These are phyloP conservation scores for Mortierella sp. DNA, from an alignment of 371 early-diverging fungal genomes.

Conservation along the genomic window DNA sequence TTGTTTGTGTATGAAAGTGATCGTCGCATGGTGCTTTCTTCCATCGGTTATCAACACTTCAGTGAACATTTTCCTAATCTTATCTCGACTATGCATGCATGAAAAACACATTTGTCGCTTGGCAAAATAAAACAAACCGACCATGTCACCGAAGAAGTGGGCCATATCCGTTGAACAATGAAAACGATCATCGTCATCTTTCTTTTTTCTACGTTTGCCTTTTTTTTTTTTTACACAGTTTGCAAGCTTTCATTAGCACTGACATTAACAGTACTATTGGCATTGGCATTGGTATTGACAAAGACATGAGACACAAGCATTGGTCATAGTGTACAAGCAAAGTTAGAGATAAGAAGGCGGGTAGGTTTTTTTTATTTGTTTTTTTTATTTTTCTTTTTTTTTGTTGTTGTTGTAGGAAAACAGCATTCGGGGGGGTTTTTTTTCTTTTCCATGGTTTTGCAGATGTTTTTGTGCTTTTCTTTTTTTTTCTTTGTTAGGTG, in stretches of 20 bases:
- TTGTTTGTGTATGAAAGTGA: too few relatives aligned
- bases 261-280: background rate
- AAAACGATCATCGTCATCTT: background rate
- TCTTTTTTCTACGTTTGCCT: background rate
- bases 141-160: background rate
- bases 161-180: background rate
- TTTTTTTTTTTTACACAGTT: too few relatives aligned
- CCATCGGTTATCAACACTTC: too few relatives aligned
- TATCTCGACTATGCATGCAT: background rate
- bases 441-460: conserved; percentile 1
- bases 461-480: conserved; percentile 13
- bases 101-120: background rate
- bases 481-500: conserved; percentile 6
- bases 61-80: background rate
- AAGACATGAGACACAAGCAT: background rate
- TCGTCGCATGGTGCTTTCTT: background rate
- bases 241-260: too few relatives aligned
- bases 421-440: background rate
- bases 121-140: background rate
- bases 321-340: too few relatives aligned
- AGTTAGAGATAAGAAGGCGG: background rate
- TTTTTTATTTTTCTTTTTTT: conserved; percentile 4
- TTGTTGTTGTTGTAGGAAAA: background rate
- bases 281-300: background rate
- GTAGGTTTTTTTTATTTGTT: background rate